These are phyloP conservation scores for Phytopythium sindhum DNA, from an alignment of 352 stramenopile species.

Conservation along the genomic window DNA sequence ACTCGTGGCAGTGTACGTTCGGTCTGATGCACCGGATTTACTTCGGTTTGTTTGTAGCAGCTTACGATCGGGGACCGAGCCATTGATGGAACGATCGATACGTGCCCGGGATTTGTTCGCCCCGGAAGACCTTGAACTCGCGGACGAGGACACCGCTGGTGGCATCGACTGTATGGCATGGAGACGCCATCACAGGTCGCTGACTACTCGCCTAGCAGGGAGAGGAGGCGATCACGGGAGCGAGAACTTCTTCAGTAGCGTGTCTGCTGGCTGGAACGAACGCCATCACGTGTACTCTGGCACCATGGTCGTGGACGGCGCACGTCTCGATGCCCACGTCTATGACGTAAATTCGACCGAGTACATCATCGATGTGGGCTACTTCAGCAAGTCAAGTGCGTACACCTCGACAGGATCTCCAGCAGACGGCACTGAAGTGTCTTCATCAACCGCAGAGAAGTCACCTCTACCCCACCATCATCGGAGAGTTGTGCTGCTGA, in stretches of 20 bases:
- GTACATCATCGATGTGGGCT: slow-evolving; percentile 19
- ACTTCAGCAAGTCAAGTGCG: not conserved
- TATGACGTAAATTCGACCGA: slow-evolving; percentile 24
- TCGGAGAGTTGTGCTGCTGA: slow-evolving; percentile 29
- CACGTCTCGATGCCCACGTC: slow-evolving; percentile 16
- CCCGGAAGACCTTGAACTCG: slow-evolving; percentile 15
- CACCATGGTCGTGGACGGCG: slow-evolving; percentile 18
- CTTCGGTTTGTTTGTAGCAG: slow-evolving; percentile 38
- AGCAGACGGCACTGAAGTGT: not conserved
- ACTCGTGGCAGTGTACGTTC: slow-evolving; percentile 39
- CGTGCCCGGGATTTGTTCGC: slow-evolving; percentile 18
- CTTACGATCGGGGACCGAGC: not conserved
- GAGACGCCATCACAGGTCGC: not conserved
- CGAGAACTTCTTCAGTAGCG: not conserved
- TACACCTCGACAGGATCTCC: not conserved
- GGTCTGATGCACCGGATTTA: slow-evolving; percentile 21
- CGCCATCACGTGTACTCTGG: slow-evolving; percentile 29
- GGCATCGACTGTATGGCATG: not conserved
- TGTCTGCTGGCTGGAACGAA: not conserved
- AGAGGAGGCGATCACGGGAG: not conserved
- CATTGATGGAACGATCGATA: slow-evolving; percentile 21
- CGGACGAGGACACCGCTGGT: not conserved
- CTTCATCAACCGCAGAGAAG: not conserved
- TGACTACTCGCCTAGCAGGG: not conserved
- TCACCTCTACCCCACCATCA: not conserved